These are phyloP conservation scores for Metschnikowia koreensis DNA, from an alignment of 805 yeast species.

Conservation along the genomic window DNA sequence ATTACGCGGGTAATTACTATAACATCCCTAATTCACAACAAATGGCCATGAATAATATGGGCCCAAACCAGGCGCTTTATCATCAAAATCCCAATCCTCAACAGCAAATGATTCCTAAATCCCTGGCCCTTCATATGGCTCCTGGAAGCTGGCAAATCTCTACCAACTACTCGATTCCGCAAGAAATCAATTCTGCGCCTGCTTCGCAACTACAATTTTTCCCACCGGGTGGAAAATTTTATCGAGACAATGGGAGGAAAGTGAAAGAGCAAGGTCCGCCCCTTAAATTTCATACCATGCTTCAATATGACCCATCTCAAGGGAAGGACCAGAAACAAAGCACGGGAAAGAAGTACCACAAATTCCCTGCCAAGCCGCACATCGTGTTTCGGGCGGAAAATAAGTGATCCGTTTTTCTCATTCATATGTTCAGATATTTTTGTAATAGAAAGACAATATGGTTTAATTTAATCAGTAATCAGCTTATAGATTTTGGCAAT, in stretches of 20 bases:
- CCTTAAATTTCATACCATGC: conserved; percentile 40
- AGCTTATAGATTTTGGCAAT: too few relatives aligned
- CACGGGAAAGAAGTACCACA: conserved; percentile 20
- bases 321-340: conserved; percentile 18
- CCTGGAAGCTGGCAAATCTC: conserved; percentile 3
- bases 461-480: too few relatives aligned
- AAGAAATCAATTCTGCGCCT: conserved; percentile 21
- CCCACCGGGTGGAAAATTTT: neutral
- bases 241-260: conserved; percentile 6
- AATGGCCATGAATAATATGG: neutral
- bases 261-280: conserved; percentile 14
- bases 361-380: conserved; percentile 32
- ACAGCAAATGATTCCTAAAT: neutral
- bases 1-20: neutral
- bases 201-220: conserved; percentile 21
- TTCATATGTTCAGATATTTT: neutral
- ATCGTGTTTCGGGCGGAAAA: conserved; percentile 35
- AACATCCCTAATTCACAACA: neutral
- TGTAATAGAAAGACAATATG: neutral
- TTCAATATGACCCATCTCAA: conserved; percentile 41
- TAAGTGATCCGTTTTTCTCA: neutral
- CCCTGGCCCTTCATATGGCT: neutral
- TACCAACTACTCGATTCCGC: neutral
- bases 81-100: neutral
- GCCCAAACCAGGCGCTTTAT: neutral